Conservation (phyloP, 2,329 filamentous ascomycete genomes). For the Paraphaeosphaeria sporulosa region DNA sequence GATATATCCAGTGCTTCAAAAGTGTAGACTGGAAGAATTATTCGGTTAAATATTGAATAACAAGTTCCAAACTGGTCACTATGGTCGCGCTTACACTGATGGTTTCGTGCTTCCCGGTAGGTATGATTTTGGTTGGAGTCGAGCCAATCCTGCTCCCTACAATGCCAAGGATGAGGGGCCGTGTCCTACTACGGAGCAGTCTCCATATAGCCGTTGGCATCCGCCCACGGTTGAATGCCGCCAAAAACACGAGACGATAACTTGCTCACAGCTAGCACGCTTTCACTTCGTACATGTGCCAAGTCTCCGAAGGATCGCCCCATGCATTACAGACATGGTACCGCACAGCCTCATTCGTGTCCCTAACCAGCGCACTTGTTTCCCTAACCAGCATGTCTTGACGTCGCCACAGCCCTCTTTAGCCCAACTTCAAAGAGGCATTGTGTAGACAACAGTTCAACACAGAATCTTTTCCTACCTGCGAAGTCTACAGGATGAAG, state of each 20-base stretch:
- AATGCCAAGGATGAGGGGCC: background rate
- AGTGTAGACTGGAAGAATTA: background rate
- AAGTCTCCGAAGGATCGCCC: background rate
- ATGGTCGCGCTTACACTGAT: background rate
- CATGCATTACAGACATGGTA: background rate
- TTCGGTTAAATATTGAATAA: background rate
- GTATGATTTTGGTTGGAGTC: background rate
- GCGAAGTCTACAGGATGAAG: conserved; percentile 17
- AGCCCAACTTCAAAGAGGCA: background rate
- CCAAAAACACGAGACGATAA: background rate
- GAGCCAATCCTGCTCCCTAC: background rate
- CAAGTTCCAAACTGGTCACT: background rate
- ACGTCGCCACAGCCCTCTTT: background rate
- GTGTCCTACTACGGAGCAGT: background rate
- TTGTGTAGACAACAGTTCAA: background rate
- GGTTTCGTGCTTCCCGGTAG: background rate
- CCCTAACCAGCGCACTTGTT: background rate
- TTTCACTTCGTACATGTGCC: background rate
- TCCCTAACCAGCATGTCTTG: conserved; percentile 8
- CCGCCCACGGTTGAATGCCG: background rate
- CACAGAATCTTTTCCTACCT: background rate
- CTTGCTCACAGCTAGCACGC: background rate
- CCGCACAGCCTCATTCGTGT: conserved; percentile 4
- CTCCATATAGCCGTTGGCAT: background rate
- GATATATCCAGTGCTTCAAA: background rate